Conservation (phyloP, 306 rosid species). For the Boehmeria nivea region DNA sequence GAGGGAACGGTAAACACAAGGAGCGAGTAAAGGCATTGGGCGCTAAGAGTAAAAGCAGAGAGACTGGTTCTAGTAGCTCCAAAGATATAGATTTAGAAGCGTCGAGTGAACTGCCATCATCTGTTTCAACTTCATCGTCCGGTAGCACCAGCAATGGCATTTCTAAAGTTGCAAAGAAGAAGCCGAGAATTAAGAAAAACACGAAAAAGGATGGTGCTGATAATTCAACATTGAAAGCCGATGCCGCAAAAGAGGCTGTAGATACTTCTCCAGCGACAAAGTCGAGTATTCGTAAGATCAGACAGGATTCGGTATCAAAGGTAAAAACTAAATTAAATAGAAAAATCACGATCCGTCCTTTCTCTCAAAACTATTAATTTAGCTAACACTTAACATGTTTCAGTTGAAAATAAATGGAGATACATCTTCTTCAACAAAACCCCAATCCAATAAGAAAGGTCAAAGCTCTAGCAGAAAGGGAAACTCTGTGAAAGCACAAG, state of each 20-base stretch:
- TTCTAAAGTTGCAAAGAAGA: conserved; percentile 37
- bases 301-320: conserved; percentile 30
- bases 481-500: conserved; percentile 22
- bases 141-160: conserved; percentile 20
- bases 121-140: conserved; percentile 9
- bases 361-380: conserved; percentile 19
- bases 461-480: conserved; percentile 29
- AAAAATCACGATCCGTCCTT: conserved; percentile 1
- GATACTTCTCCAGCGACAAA: conserved; percentile 37
- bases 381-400: conserved; percentile 40
- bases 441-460: conserved; percentile 38
- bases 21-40: conserved; percentile 32
- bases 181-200: conserved; percentile 41
- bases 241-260: conserved; percentile 22
- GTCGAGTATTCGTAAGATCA: too few species aligned
- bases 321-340: conserved; percentile 17
- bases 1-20: conserved; percentile 19
- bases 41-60: conserved; percentile 25
- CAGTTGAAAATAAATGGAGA: conserved; percentile 38
- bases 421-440: conserved; percentile 39
- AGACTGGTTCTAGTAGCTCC: conserved; percentile 16
- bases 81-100: conserved; percentile 19
- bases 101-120: conserved; percentile 20
- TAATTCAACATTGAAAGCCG: conserved; percentile 22
- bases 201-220: conserved; percentile 24